A percentile compares a stretch with the other conserved stretches of the same genome.
Evolutionary conservation across 768 basidiomycete genomes (phyloP).

Genomic region (Boletus rufocinnamomeus): DNA sequence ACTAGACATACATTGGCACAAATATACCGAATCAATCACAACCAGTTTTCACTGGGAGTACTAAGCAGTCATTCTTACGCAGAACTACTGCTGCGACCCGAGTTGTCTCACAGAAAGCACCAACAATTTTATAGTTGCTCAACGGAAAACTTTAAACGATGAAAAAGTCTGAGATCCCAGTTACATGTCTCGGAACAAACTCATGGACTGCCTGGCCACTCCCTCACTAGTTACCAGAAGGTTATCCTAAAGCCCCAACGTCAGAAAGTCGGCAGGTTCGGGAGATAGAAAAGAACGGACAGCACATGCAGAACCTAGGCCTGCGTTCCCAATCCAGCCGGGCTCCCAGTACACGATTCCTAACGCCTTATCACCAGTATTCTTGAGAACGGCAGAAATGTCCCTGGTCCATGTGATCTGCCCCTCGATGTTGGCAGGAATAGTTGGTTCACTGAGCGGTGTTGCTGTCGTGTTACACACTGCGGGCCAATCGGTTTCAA

Average conservation of each 20-base stretch:
- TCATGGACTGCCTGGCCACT: conserved; percentile 11
- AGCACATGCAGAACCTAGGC: conserved; percentile 9
- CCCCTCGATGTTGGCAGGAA: conserved; percentile 2
- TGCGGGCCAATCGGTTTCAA: conserved; percentile 17
- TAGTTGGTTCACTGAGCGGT: conserved; percentile 13
- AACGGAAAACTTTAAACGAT: background rate
- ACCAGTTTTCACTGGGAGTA: too few relatives aligned
- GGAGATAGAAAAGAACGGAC: conserved; percentile 7
- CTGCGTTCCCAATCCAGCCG: conserved; percentile 8
- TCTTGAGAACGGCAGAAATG: conserved; percentile 2
- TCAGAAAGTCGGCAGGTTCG: background rate
- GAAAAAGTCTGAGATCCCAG: background rate
- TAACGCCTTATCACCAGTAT: conserved; percentile 9
- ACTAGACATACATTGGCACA: too few relatives aligned
- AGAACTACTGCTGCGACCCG: background rate
- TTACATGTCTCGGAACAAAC: conserved; percentile 3
- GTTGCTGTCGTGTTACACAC: background rate
- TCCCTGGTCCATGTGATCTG: conserved; percentile 12
- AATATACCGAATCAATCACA: too few relatives aligned
- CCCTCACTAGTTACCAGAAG: conserved; percentile 11
- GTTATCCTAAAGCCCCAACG: conserved; percentile 3
- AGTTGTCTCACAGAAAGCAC: too few relatives aligned
- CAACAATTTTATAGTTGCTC: background rate
- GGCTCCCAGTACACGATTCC: conserved; percentile 18
- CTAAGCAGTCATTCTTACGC: background rate